phyloP scores from a whole-genome alignment of 768 basidiomycete genomes.

The Mycena pura region DNA sequence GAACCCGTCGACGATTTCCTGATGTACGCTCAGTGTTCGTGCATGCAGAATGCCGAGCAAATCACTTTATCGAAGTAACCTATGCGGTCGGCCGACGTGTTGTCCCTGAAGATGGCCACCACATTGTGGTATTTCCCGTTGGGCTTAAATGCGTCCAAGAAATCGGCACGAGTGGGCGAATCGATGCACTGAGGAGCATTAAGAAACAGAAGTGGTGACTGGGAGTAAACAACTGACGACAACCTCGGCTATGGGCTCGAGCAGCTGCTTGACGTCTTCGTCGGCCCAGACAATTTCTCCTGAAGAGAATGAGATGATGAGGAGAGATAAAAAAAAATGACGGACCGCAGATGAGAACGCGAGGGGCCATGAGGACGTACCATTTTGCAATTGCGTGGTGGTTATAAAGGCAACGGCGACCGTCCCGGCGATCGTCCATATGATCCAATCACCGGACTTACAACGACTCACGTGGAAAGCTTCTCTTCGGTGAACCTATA shows the following conservation, averaged over 20 bases:
- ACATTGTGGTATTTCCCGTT: conserved; percentile 78
- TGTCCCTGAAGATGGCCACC: conserved; percentile 82
- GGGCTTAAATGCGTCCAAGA: conserved; percentile 66
- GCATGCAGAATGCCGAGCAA: too few relatives aligned
- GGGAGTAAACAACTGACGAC: conserved; percentile 58
- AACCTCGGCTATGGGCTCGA: conserved; percentile 74
- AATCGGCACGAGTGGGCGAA: conserved; percentile 68
- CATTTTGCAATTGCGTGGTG: too few relatives aligned
- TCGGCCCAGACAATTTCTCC: conserved; percentile 84
- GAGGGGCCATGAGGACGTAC: conserved; percentile 30
- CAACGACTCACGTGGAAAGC: not conserved
- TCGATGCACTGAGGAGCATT: conserved; percentile 53
- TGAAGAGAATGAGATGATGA: conserved; percentile 31
- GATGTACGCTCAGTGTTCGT: too few relatives aligned
- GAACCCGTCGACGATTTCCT: conserved; percentile 71
- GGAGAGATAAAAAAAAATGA: not conserved
- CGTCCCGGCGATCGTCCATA: too few relatives aligned
- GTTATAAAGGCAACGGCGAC: too few relatives aligned
- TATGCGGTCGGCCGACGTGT: conserved; percentile 66
- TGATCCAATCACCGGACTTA: too few relatives aligned
- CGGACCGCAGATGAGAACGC: conserved; percentile 39
- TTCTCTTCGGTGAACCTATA: not conserved
- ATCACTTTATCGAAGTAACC: conserved; percentile 73
- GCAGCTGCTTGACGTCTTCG: conserved; percentile 69
- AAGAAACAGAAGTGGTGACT: conserved; percentile 36